Evolutionary conservation across 2,329 filamentous ascomycete genomes (phyloP), one percentile per base, ranked within the genome.

Genomic region (Cercospora sp.): DNA sequence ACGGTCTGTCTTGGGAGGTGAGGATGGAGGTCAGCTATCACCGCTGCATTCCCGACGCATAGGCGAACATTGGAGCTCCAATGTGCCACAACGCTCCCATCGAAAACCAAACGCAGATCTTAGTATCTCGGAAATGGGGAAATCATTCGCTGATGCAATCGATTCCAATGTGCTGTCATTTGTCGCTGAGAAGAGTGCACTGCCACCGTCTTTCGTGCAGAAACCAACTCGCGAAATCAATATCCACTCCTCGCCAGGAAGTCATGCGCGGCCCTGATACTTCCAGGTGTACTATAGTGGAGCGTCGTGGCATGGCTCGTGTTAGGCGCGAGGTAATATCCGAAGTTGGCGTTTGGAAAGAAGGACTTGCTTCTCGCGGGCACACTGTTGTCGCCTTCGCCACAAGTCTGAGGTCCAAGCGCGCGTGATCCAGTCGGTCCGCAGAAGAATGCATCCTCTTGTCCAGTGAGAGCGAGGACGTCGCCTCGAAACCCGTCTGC

Each of bases 391-490:
- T 61, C 60, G n/a, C 69, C 69, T 8, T 18, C 57, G 5, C 69
- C 67, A 63, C 69, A 71, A 39, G 48, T 64, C 64, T 71, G 69
- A 13, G 67, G 63, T 16, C 67, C 69, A 7, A 71, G 60, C 48
- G 65, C 67, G 39, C 65, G 33, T n/a, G 63, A 66, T 1, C 69
- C 69, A 13, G 69, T 71, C 2, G 69, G 67, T 13, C 69, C 69
- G 63, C 70, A 72, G 62, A 72, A 70, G 66, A 72, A 70, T 7
- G 70, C 70, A 57, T 70, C 70, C 18, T 72, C 64, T 26, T 70
- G 64, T 5, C 70, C 68, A 12, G 70, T 72, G 5, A 72, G 28
- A 31, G 60, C 68, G 20, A 70, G 57, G 23, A 72, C 68, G 30
- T 70, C 66, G 13, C 70, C 68, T 20, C 16, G 68, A 31, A 42